Base-by-base conservation (phyloP, 257 asterid genomes). In the Solanum sitiens region DNA sequence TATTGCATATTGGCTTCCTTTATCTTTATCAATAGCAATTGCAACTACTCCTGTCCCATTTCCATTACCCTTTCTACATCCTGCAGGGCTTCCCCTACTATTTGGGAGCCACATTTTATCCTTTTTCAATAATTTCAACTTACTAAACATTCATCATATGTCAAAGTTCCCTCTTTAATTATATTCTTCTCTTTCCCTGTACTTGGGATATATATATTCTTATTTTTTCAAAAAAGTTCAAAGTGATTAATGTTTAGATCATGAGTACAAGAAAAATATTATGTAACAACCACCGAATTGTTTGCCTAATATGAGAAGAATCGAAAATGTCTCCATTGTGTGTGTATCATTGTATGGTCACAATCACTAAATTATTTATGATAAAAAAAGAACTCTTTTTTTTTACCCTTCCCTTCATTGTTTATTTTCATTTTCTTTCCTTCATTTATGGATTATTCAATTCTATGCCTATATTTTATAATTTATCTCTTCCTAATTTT, bases 11-110 rank as follows among this genome's bases (percentile, higher is more conserved):
- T 92, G 96, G 94, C 99, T 95, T 21, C 92, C 89, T 93, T 94
- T 97, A 59, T 97, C 98, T 74, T 89, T 94, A 90, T 95, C 99
- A 0, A 97, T 91, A 86, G 98, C 98, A 13, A 97, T 94, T 1
- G 98, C 99, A 59, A 95, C 93, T 11, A 96, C 90, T 25, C 98
- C 98, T 87, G 92, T 93, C 42, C 77, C 76, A 59, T 45, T 65
- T 13, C 74, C 75, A 84, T 59, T 20, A 18, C 14, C 37, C 42
- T 59, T 65, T 71, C 3, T 80, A 68, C 21, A 72, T 35, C 25
- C 86, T 27, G 30, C 30, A 47, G 87, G 37, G 76, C 53, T 42
- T n/a, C 79, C 47, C 77, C 86, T 94, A 23, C 91, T 56, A 87
- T 70, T 91, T 44, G 94, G 73, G 85, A 87, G 90, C 95, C 95